Base-by-base conservation (phyloP, 1,284 basidiomycete genomes). In the Pholiota adiposa region DNA sequence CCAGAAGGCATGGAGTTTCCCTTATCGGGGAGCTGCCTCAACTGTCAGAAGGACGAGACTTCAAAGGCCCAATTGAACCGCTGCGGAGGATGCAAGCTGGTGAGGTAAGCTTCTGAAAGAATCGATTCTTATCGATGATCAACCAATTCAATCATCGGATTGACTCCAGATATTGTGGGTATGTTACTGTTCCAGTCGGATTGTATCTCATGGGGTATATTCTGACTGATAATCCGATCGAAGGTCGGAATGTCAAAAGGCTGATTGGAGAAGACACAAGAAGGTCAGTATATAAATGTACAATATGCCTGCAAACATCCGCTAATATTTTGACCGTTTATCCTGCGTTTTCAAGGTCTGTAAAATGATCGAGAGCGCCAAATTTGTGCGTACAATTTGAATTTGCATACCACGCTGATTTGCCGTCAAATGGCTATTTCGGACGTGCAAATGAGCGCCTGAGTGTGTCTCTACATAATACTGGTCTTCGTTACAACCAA, bases 21-120 rank as follows among this genome's bases (percentile, higher is more conserved):
- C 16, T 25, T 52, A 9, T 9, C 59, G 12, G 46, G 18, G 8
- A 51, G 49, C 19, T 60, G 59, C 31, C 56, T 54, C 25, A 29
- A 40, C 6, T 57, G 55, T 18, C 8, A 60, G 21, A 58, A 62
- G 8, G 66, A 63, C 8, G 55, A 54, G 29, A 63, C 59, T 14
- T 53, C 56, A 7, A 54, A 25, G 4, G 18, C 49, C 25, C 54
- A 54, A n/a, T 48, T 65, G 55, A 60, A 52, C 34, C 59, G 64
- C 14, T 67, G 66, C 54, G 61, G 56, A 3, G 49, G 60, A 18
- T 67, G 66, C 31, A 65, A 67, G 33, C 59, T 67, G 9, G 56
- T 61, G 1, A 59, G 62, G 63, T 65, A 41, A 31, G 57, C 18
- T 19, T 48, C 33, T 31, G 29, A n/a, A n/a, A 33, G 6, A 33